A percentile compares a stretch with the other conserved stretches of the same genome.
These are phyloP conservation scores for Globisporangium heterothallicum DNA, from an alignment of 352 stramenopile genomes.

Conservation along the genomic window DNA sequence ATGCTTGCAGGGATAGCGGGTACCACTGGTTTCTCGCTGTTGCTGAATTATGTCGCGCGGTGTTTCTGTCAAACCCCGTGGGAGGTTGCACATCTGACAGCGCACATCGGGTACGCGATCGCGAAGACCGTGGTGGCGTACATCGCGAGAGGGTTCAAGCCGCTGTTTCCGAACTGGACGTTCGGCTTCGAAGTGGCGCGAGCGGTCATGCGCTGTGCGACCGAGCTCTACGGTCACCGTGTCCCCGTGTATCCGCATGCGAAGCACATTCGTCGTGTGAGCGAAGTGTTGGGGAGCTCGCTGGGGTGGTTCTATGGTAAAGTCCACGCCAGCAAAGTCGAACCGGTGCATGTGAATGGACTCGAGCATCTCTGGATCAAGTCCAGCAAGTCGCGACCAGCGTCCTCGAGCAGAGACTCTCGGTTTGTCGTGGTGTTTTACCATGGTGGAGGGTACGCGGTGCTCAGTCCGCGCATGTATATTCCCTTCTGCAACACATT, in stretches of 20 bases:
- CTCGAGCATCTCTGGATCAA: slow-evolving; percentile 17
- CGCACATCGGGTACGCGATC: not conserved
- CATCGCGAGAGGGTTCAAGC: slow-evolving; percentile 1
- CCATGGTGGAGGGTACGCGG: slow-evolving; percentile 16
- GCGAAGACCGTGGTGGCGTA: slow-evolving; percentile 9
- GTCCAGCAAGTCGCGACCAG: not conserved
- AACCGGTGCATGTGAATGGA: slow-evolving; percentile 18
- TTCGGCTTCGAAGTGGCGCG: slow-evolving; percentile 34
- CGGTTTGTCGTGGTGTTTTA: slow-evolving; percentile 16
- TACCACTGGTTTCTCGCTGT: not conserved
- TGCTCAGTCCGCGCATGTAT: slow-evolving; percentile 13
- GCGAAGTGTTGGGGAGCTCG: slow-evolving; percentile 15
- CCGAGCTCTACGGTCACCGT: slow-evolving; percentile 16
- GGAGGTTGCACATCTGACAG: not conserved
- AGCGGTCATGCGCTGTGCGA: slow-evolving; percentile 20
- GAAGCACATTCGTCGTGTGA: slow-evolving; percentile 15
- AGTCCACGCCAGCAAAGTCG: slow-evolving; percentile 13
- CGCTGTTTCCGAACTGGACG: slow-evolving; percentile 25
- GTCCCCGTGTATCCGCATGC: slow-evolving; percentile 16
- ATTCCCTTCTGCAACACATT: slow-evolving; percentile 15
- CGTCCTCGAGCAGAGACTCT: not conserved
- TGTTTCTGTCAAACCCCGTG: not conserved
- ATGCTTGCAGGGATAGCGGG: not conserved
- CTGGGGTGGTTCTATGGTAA: slow-evolving; percentile 22
- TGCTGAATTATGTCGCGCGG: not conserved